Percentiles rank a stretch among this genome's conserved stretches.
Evolutionary conservation across 2,329 filamentous ascomycete genomes (phyloP).

Genomic region (Fonsecaea multimorphosa): DNA sequence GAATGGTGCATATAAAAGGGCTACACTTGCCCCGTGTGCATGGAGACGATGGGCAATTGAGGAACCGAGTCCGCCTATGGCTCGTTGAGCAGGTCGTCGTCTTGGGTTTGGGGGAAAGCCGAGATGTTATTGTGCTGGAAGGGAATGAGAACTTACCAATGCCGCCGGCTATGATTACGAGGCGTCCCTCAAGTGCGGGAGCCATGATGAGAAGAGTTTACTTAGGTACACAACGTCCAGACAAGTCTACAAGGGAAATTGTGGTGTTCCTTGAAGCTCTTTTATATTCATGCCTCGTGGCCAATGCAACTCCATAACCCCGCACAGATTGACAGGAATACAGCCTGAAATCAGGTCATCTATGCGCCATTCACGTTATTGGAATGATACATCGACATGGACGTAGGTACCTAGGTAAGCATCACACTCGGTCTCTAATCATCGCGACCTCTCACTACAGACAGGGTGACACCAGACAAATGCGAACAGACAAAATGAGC

Average conservation of each 20-base stretch:
- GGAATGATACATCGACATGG: no score
- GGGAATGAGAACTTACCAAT: slow-evolving; percentile 44
- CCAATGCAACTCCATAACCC: neutral
- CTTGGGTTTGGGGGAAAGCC: neutral
- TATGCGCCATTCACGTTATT: no score
- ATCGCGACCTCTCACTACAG: neutral
- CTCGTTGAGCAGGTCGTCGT: neutral
- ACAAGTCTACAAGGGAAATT: neutral
- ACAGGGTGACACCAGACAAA: neutral
- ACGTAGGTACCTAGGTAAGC: neutral
- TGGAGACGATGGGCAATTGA: slow-evolving; percentile 51
- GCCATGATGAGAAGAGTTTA: slow-evolving; percentile 43
- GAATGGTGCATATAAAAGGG: slow-evolving; percentile 56
- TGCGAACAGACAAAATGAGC: neutral
- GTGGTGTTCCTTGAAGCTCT: neutral
- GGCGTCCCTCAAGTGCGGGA: slow-evolving; percentile 43
- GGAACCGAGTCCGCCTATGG: slow-evolving; percentile 51
- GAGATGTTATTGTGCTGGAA: neutral
- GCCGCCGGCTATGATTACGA: slow-evolving; percentile 53
- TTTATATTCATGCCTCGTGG: neutral
- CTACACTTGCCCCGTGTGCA: slow-evolving; percentile 51
- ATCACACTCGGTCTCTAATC: no score
- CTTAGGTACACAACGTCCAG: no score
- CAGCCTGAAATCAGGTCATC: neutral
- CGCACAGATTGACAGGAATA: neutral